Evolutionary conservation across 495 filamentous ascomycete genomes (phyloP).

Genomic region (Platismatia glauca): DNA sequence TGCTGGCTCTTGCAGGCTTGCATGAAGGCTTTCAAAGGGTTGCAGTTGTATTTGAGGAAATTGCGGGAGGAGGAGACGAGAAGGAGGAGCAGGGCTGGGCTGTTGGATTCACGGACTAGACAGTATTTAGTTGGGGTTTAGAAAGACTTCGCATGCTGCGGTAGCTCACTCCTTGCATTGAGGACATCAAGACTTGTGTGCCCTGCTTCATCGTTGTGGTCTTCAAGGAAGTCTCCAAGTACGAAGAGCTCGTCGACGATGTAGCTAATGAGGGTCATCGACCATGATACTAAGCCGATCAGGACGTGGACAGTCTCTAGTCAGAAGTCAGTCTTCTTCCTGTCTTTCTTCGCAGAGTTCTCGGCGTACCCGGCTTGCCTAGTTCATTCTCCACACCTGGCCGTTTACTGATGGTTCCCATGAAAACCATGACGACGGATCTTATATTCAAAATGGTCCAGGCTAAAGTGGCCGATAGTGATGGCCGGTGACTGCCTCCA

Average conservation of each 20-base stretch:
- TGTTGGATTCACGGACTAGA: slow-evolving; percentile 35
- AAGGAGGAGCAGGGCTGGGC: slow-evolving; percentile 53
- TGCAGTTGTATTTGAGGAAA: slow-evolving; percentile 60
- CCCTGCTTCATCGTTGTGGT: slow-evolving; percentile 20
- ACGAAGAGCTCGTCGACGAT: slow-evolving; percentile 58
- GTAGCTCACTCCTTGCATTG: slow-evolving; percentile 35
- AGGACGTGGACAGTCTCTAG: slow-evolving; percentile 47
- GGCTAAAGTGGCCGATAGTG: slow-evolving; percentile 59
- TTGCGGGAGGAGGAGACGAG: slow-evolving; percentile 63
- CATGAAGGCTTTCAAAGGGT: slow-evolving; percentile 43
- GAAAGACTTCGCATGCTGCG: slow-evolving; percentile 19
- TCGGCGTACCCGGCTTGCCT: slow-evolving; percentile 51
- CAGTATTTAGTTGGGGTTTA: background rate
- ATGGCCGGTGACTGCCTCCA: slow-evolving; percentile 49
- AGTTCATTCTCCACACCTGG: slow-evolving; percentile 42
- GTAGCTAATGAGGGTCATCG: slow-evolving; percentile 58
- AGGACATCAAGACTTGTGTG: slow-evolving; percentile 35
- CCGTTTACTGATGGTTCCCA: slow-evolving; percentile 45
- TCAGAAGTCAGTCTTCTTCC: slow-evolving; percentile 8
- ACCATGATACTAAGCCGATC: slow-evolving; percentile 53
- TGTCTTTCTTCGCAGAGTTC: background rate
- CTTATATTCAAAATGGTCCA: slow-evolving; percentile 64
- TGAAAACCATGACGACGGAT: slow-evolving; percentile 58
- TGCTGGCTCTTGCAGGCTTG: slow-evolving; percentile 7
- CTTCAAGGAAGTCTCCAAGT: slow-evolving; percentile 47